Percentiles rank a stretch among this genome's conserved stretches.
Evolutionary conservation across 305 asterid species (phyloP).

Genomic region (Solanum hybrid): DNA sequence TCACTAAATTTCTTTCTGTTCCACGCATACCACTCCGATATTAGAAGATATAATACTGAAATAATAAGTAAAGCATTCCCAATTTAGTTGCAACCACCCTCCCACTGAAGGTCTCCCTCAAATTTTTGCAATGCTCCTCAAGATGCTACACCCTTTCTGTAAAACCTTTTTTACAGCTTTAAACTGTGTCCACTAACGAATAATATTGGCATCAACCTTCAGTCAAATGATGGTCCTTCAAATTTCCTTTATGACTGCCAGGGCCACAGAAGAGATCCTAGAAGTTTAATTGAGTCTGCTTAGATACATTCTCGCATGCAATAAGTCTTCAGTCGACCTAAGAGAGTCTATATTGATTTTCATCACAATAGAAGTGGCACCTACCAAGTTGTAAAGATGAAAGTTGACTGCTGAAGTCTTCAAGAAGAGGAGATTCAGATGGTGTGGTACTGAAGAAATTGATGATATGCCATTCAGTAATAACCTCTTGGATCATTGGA

Average conservation of each 20-base stretch:
- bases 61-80: background rate
- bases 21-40: background rate
- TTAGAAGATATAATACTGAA: background rate
- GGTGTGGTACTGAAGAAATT: conserved; percentile 76
- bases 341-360: background rate
- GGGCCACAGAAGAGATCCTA: background rate
- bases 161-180: background rate
- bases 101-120: background rate
- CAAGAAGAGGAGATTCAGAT: conserved; percentile 69
- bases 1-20: background rate
- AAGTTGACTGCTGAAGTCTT: conserved; percentile 85
- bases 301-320: background rate
- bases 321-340: background rate
- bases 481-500: conserved; percentile 81
- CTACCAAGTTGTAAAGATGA: conserved; percentile 87
- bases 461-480: conserved; percentile 88
- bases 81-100: background rate
- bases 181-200: background rate
- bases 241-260: background rate
- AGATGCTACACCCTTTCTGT: background rate
- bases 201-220: background rate
- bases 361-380: conserved; percentile 10
- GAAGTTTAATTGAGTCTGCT: background rate
- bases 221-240: background rate
- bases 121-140: background rate